A percentile compares a stretch with the other conserved stretches of the same genome.
Evolutionary conservation across 148 eudicot genomes (phyloP).

Genomic region (Cornus controversa): DNA sequence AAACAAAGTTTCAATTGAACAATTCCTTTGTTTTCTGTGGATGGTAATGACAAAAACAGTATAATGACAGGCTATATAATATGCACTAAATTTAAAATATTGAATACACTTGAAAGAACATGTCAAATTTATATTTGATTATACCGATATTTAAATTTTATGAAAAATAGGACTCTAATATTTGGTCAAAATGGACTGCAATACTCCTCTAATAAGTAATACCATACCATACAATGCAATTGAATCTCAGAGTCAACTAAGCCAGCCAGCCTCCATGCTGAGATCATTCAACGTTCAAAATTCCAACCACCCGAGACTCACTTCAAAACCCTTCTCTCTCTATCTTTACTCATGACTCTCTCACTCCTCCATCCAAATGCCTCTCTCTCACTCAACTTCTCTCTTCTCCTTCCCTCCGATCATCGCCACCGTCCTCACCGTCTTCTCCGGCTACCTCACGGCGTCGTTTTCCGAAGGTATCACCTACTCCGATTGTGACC

Average conservation of each 20-base stretch:
- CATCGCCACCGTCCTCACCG: slow-evolving; percentile 4
- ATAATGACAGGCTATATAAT: too few species aligned
- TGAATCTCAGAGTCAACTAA: neutral
- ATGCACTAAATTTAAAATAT: too few species aligned
- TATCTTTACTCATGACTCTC: neutral
- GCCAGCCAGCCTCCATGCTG: slow-evolving; percentile 3
- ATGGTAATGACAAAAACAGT: too few species aligned
- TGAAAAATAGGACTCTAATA: too few species aligned
- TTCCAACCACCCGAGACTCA: neutral
- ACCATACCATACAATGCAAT: too few species aligned
- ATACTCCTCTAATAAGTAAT: too few species aligned
- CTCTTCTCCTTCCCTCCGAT: neutral
- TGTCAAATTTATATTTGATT: too few species aligned
- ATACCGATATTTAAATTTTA: too few species aligned
- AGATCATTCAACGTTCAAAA: neutral
- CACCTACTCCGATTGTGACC: slow-evolving; percentile 30
- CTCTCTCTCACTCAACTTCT: neutral
- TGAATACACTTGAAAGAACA: too few species aligned
- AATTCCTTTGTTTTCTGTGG: too few species aligned
- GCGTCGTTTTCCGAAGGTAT: slow-evolving; percentile 10
- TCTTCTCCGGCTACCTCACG: slow-evolving; percentile 13
- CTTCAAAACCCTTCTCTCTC: neutral
- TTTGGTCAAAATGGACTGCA: too few species aligned
- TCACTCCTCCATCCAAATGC: slow-evolving; percentile 4
- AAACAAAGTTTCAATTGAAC: too few species aligned